phyloP scores from a whole-genome alignment of 768 basidiomycete species.

The Pluteus cervinus region DNA sequence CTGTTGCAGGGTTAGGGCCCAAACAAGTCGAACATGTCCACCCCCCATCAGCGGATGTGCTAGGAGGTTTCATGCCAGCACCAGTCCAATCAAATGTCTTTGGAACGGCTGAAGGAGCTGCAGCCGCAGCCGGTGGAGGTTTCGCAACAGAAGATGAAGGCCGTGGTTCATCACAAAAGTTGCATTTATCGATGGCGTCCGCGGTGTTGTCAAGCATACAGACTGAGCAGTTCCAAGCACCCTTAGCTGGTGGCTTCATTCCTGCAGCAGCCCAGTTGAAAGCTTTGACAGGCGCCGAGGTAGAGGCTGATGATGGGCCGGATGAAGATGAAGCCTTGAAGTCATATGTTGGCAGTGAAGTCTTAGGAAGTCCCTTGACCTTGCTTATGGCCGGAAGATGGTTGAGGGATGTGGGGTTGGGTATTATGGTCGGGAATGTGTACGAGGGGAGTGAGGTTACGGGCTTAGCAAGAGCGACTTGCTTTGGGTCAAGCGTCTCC shows the following conservation, averaged over 20 bases:
- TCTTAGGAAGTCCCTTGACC: conserved; percentile 24
- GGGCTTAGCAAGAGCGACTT: conserved; percentile 22
- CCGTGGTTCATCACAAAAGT: conserved; percentile 38
- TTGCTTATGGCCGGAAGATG: conserved; percentile 14
- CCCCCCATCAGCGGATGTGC: conserved; percentile 10
- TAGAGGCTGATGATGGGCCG: neutral
- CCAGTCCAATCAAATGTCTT: conserved; percentile 42
- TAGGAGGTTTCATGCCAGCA: conserved; percentile 37
- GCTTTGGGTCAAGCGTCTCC: conserved; percentile 17
- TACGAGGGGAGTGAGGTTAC: conserved; percentile 29
- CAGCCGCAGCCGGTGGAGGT: conserved; percentile 13
- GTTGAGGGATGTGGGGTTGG: conserved; percentile 14
- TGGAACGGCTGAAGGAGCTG: conserved; percentile 8
- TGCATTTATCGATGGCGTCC: conserved; percentile 40
- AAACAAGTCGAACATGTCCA: conserved; percentile 45
- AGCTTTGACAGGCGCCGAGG: conserved; percentile 19
- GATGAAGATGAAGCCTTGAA: conserved; percentile 15
- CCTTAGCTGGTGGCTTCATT: conserved; percentile 36
- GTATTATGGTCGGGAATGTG: conserved; percentile 22
- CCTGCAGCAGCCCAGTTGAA: conserved; percentile 66
- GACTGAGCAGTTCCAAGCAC: conserved; percentile 49
- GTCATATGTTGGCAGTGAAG: conserved; percentile 42
- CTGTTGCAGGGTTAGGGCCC: conserved; percentile 31
- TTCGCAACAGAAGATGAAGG: too few relatives aligned
- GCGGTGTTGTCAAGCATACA: conserved; percentile 49